Conservation (phyloP, 108 stramenopile genomes). For the Skeletonema potamos region DNA sequence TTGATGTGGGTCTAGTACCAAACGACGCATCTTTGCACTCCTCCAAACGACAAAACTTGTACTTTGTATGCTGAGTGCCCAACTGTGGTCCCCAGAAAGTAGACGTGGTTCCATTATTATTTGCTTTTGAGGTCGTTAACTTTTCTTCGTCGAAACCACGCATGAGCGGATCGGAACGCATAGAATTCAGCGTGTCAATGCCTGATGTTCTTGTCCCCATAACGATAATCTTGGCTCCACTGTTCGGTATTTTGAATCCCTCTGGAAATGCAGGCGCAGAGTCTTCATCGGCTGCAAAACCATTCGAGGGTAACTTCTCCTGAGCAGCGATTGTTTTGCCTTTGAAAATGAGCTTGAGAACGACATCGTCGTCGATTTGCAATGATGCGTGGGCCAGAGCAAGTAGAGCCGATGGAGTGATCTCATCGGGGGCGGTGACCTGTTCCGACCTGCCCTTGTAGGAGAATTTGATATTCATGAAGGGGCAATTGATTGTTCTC, state of each 20-base stretch:
- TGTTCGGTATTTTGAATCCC: constrained; percentile 17
- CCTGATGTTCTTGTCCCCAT: constrained; percentile 45
- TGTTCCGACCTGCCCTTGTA: constrained; percentile 19
- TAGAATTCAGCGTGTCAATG: constrained; percentile 43
- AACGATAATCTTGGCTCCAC: constrained; percentile 60
- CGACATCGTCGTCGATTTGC: neutral
- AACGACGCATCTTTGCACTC: constrained; percentile 65
- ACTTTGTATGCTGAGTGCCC: constrained; percentile 23
- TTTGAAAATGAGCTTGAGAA: constrained; percentile 12
- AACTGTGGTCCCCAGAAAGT: constrained; percentile 28
- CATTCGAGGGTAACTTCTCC: neutral
- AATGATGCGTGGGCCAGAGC: constrained; percentile 16
- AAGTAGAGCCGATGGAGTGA: neutral
- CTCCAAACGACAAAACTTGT: constrained; percentile 65
- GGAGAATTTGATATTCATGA: constrained; percentile 27
- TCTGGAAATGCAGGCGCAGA: constrained; percentile 18
- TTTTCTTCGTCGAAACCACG: constrained; percentile 63
- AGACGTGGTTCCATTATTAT: neutral
- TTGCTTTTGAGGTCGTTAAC: neutral
- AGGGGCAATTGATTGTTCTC: no score
- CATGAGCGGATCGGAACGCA: constrained; percentile 71
- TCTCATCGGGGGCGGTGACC: constrained; percentile 3
- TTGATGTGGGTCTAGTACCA: constrained; percentile 53
- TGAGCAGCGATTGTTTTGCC: constrained; percentile 25
- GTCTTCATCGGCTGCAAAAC: neutral